A percentile compares a stretch with the other conserved stretches of the same genome.
Evolutionary conservation across 192 early-diverging fungal genomes (phyloP).

Genomic region (Coemansia sp.): DNA sequence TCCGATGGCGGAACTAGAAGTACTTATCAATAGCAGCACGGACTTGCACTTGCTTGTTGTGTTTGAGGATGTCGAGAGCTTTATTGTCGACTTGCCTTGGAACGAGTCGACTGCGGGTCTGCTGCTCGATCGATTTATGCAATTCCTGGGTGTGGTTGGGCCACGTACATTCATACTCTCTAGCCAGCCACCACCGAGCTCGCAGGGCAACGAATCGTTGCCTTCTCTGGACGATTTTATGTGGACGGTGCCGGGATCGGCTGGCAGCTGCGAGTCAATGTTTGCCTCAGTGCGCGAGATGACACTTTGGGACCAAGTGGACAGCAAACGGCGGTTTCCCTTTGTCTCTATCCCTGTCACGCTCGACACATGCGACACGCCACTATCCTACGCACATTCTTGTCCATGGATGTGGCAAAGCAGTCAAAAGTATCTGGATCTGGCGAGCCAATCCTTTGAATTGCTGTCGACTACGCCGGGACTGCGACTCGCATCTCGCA

Average conservation of each 20-base stretch:
- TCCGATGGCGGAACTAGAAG: background rate
- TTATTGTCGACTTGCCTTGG: conserved; percentile 35
- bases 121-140: conserved; percentile 27
- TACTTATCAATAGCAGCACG: background rate
- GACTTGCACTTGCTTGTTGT: conserved; percentile 35
- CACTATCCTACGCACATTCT: conserved; percentile 20
- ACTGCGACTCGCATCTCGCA: background rate
- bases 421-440: background rate
- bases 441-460: conserved; percentile 12
- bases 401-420: conserved; percentile 27
- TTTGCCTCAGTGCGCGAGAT: background rate
- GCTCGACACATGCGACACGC: conserved; percentile 33
- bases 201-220: background rate
- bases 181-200: background rate
- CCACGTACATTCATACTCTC: conserved; percentile 30
- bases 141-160: conserved; percentile 40
- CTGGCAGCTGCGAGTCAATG: conserved; percentile 4
- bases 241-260: conserved; percentile 23
- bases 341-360: conserved; percentile 29
- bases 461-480: background rate
- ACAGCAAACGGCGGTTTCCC: conserved; percentile 17
- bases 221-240: background rate
- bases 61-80: conserved; percentile 44
- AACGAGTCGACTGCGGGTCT: background rate
- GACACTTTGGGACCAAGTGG: background rate